phyloP scores from a whole-genome alignment of 495 filamentous ascomycete species.

The Trichoderma reesei region DNA sequence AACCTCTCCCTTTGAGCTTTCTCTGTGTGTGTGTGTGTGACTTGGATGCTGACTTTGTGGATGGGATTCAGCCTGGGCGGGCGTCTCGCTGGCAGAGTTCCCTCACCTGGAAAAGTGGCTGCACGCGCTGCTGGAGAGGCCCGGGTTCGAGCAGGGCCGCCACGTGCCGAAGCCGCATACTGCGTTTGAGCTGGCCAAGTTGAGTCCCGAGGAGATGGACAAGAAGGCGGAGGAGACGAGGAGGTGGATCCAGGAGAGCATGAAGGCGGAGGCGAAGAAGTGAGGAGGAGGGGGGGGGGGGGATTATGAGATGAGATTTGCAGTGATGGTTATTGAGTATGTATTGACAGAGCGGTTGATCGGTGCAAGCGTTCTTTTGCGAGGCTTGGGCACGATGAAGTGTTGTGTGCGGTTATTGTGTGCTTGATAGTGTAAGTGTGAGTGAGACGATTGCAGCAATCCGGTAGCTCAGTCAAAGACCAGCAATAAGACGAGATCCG shows the following conservation, averaged over 20 bases:
- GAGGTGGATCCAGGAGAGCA: conserved; percentile 55
- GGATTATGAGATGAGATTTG: background rate
- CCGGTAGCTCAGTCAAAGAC: too few species aligned
- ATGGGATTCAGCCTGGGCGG: conserved; percentile 50
- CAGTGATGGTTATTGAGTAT: background rate
- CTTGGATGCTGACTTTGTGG: background rate
- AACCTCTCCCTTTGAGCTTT: background rate
- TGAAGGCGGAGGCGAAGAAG: conserved; percentile 59
- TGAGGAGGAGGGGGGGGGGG: conserved; percentile 13
- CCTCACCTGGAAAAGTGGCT: conserved; percentile 59
- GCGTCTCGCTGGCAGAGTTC: conserved; percentile 68
- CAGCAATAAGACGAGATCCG: conserved; percentile 1
- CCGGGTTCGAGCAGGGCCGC: conserved; percentile 65
- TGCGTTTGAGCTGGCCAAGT: conserved; percentile 40
- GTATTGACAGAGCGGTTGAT: too few species aligned
- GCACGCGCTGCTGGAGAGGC: conserved; percentile 50
- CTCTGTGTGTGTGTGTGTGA: background rate
- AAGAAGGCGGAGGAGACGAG: conserved; percentile 36
- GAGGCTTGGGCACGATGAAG: too few species aligned
- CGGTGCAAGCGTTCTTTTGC: too few species aligned
- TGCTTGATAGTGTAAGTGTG: background rate
- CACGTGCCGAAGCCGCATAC: conserved; percentile 63
- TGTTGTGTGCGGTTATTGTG: background rate
- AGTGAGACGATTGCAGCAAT: too few species aligned
- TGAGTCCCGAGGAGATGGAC: conserved; percentile 39